Percentiles rank a stretch among this genome's conserved stretches.
These are phyloP conservation scores for Fusarium sp. DNA, from an alignment of 2,329 filamentous ascomycete species.

Conservation along the genomic window DNA sequence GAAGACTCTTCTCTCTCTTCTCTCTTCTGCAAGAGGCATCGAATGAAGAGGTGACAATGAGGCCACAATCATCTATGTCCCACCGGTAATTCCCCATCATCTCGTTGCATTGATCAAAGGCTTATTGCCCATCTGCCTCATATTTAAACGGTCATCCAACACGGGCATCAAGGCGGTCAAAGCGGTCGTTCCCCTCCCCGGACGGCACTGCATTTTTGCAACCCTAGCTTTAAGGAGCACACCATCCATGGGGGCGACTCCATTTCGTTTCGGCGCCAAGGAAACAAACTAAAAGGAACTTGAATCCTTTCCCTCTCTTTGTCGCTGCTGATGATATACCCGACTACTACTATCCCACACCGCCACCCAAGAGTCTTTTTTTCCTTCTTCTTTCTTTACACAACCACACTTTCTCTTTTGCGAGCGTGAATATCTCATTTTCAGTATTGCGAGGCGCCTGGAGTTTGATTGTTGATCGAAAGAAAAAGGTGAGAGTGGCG, in stretches of 20 bases:
- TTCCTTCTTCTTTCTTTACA: neutral
- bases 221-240: slow-evolving; percentile 38
- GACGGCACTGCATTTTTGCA: slow-evolving; percentile 41
- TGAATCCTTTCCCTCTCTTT: slow-evolving; percentile 3
- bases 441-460: neutral
- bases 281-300: slow-evolving; percentile 37
- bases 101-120: slow-evolving; percentile 39
- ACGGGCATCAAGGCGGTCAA: slow-evolving; percentile 44
- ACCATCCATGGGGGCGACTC: slow-evolving; percentile 22
- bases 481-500: slow-evolving; percentile 7
- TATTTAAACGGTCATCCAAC: slow-evolving; percentile 37
- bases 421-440: neutral
- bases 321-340: slow-evolving; percentile 5
- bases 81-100: slow-evolving; percentile 31
- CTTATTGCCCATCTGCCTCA: slow-evolving; percentile 35
- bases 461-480: neutral
- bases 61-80: slow-evolving; percentile 17
- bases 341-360: slow-evolving; percentile 17
- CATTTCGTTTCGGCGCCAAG: slow-evolving; percentile 27
- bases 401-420: neutral
- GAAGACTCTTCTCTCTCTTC: neutral
- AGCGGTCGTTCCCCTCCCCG: slow-evolving; percentile 37
- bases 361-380: slow-evolving; percentile 19
- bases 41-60: slow-evolving; percentile 2
- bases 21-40: slow-evolving; percentile 2